Conservation (phyloP, 2,329 filamentous ascomycete species). For the Scedosporium dehoogii region DNA sequence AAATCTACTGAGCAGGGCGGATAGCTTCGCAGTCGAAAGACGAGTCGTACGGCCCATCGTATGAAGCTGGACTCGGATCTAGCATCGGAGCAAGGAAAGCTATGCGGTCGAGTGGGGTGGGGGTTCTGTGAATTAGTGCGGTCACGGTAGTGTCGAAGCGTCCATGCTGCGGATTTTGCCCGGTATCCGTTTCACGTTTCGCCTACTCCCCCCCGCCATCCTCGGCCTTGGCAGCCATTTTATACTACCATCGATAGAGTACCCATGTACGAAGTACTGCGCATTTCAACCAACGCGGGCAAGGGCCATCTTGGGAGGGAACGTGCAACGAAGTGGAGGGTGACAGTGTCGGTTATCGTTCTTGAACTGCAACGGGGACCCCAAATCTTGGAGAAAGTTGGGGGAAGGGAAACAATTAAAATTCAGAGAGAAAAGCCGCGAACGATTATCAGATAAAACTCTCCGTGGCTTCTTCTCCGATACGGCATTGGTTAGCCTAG, state of each 20-base stretch:
- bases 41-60: background rate
- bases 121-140: too few relatives aligned
- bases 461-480: background rate
- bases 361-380: too few relatives aligned
- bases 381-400: too few relatives aligned
- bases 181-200: conserved; percentile 1
- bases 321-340: too few relatives aligned
- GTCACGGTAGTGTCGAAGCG: background rate
- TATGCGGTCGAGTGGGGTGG: background rate
- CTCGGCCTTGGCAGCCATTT: background rate
- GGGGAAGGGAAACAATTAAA: background rate
- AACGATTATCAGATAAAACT: background rate
- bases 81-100: background rate
- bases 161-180: background rate
- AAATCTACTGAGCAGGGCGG: background rate
- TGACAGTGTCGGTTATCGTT: too few relatives aligned
- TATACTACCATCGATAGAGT: background rate
- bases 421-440: background rate
- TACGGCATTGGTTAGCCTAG: background rate
- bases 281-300: too few relatives aligned
- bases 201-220: background rate
- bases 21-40: background rate
- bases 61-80: background rate
- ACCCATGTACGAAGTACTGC: too few relatives aligned
- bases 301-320: too few relatives aligned